phyloP scores from a whole-genome alignment of 2,329 filamentous ascomycete genomes.

The Microsporum audouinii region DNA sequence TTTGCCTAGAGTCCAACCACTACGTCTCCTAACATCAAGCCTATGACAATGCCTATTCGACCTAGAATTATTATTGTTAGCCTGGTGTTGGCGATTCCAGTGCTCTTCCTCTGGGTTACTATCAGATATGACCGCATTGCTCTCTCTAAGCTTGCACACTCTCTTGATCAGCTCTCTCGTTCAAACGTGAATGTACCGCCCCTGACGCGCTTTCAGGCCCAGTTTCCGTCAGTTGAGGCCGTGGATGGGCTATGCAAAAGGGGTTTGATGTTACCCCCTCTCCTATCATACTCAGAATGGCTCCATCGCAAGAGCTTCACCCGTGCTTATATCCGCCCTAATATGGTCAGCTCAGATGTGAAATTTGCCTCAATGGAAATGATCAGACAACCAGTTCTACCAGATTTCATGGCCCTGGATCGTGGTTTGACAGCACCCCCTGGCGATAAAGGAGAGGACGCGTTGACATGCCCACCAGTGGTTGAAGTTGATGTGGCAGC shows the following conservation, averaged over 20 bases:
- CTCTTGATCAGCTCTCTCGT: slow-evolving; percentile 22
- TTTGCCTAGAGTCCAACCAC: neutral
- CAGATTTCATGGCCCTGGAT: slow-evolving; percentile 29
- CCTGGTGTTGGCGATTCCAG: slow-evolving; percentile 28
- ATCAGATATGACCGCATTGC: slow-evolving; percentile 31
- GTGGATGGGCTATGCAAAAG: slow-evolving; percentile 23
- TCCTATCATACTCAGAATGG: slow-evolving; percentile 32
- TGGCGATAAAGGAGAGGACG: slow-evolving; percentile 21
- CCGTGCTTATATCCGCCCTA: slow-evolving; percentile 32
- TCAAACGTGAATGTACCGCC: neutral
- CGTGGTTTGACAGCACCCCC: slow-evolving; percentile 28
- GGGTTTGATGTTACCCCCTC: slow-evolving; percentile 23
- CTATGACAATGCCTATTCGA: slow-evolving; percentile 18
- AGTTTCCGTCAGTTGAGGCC: slow-evolving; percentile 13
- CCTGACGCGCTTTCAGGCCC: neutral
- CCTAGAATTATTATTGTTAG: slow-evolving; percentile 27
- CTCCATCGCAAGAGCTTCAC: slow-evolving; percentile 35
- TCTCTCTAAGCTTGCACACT: slow-evolving; percentile 28
- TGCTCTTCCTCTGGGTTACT: slow-evolving; percentile 31
- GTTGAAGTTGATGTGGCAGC: slow-evolving; percentile 32
- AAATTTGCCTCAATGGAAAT: slow-evolving; percentile 31
- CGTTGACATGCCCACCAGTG: slow-evolving; percentile 28
- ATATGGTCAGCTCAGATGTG: slow-evolving; percentile 25
- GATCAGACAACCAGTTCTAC: slow-evolving; percentile 28
- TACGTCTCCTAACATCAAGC: neutral